phyloP scores from a whole-genome alignment of 1,284 basidiomycete genomes.

The Leccinum fuscescens region DNA sequence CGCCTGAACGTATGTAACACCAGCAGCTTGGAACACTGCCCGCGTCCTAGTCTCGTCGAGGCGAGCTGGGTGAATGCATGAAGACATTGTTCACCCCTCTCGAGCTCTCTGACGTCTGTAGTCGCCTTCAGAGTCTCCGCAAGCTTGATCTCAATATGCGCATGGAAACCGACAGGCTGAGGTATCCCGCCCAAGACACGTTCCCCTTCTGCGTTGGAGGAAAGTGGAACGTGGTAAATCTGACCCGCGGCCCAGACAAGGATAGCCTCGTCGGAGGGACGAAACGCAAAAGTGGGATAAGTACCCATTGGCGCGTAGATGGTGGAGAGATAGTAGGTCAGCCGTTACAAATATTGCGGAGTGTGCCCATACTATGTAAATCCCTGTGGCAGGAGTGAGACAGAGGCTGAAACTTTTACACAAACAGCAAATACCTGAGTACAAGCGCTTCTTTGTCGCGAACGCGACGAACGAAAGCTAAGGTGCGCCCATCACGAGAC shows the following conservation, averaged over 20 bases:
- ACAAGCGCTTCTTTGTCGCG: conserved; percentile 69
- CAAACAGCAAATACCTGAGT: conserved; percentile 49
- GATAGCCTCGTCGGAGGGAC: conserved; percentile 52
- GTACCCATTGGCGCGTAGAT: conserved; percentile 73
- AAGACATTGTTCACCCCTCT: conserved; percentile 55
- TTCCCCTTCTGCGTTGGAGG: conserved; percentile 46
- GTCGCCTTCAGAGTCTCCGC: conserved; percentile 55
- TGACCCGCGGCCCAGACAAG: conserved; percentile 73
- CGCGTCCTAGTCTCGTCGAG: conserved; percentile 50
- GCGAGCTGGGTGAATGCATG: conserved; percentile 60
- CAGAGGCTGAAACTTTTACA: neutral
- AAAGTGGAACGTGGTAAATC: conserved; percentile 59
- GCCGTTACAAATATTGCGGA: conserved; percentile 67
- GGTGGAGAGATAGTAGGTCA: conserved; percentile 60
- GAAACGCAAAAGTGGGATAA: conserved; percentile 69
- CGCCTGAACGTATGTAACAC: conserved; percentile 57
- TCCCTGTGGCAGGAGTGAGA: conserved; percentile 44
- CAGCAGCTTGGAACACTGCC: conserved; percentile 66
- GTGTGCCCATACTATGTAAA: conserved; percentile 57
- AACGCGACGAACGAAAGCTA: conserved; percentile 73
- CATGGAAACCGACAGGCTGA: conserved; percentile 53
- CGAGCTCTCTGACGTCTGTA: conserved; percentile 49
- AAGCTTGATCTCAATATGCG: conserved; percentile 58
- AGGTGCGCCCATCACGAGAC: conserved; percentile 63
- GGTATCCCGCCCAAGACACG: conserved; percentile 48